phyloP scores from a whole-genome alignment of 345 rosid genomes.

The Euphorbia pulcherrima region DNA sequence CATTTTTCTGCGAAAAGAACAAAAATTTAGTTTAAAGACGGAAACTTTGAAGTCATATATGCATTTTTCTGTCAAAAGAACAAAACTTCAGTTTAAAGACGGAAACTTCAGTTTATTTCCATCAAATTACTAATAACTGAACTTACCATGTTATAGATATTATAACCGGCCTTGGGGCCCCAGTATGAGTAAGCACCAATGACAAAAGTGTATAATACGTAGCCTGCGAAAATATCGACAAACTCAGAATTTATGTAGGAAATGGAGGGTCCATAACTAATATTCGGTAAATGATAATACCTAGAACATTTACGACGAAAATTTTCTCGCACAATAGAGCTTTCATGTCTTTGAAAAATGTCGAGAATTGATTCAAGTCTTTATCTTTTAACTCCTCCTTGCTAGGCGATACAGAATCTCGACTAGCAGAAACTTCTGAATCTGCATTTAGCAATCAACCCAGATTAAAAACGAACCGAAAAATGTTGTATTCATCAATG shows the following conservation, averaged over 20 bases:
- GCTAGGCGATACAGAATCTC: slow-evolving; percentile 12
- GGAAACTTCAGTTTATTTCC: too few species aligned
- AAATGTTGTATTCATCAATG: not conserved
- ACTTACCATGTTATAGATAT: slow-evolving; percentile 16
- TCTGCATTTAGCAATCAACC: slow-evolving; percentile 27
- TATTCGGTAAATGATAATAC: slow-evolving; percentile 28
- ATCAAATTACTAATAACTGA: too few species aligned
- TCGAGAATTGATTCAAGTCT: slow-evolving; percentile 16
- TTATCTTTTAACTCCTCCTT: slow-evolving; percentile 26
- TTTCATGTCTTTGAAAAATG: slow-evolving; percentile 53
- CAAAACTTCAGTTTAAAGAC: too few species aligned
- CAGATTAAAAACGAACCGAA: not conserved
- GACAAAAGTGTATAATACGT: slow-evolving; percentile 74
- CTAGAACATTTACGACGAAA: slow-evolving; percentile 66
- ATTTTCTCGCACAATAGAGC: slow-evolving; percentile 55
- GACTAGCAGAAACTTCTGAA: slow-evolving; percentile 17
- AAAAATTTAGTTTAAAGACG: slow-evolving; percentile 10
- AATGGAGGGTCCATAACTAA: too few species aligned
- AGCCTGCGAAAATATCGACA: slow-evolving; percentile 39
- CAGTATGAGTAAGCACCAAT: slow-evolving; percentile 90
- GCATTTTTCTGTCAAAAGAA: slow-evolving; percentile 58
- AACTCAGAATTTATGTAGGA: too few species aligned
- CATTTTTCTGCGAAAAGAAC: slow-evolving; percentile 52
- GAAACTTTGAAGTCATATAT: slow-evolving; percentile 75
- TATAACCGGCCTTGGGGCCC: slow-evolving; percentile 93